These are phyloP conservation scores for Nematocida sp. DNA, from an alignment of 371 early-diverging fungal genomes.

Conservation along the genomic window DNA sequence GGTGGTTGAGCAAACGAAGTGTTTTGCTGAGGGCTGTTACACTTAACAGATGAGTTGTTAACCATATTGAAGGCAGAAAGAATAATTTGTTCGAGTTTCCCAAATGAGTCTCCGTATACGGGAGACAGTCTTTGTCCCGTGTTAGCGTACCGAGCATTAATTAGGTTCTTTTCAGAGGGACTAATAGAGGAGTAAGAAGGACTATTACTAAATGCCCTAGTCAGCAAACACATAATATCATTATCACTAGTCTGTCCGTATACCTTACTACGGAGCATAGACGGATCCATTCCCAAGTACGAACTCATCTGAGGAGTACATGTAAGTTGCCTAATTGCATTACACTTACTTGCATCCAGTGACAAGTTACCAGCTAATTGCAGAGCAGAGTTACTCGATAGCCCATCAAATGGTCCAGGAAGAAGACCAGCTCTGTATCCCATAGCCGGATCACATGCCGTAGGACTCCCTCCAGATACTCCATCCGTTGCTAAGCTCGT, in stretches of 20 bases:
- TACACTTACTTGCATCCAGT: neutral
- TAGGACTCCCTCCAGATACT: neutral
- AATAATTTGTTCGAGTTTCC: slow-evolving; percentile 20
- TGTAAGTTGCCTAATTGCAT: slow-evolving; percentile 28
- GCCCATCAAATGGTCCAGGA: slow-evolving; percentile 37
- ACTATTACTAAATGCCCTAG: neutral
- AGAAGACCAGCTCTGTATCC: slow-evolving; percentile 11
- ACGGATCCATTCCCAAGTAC: slow-evolving; percentile 30
- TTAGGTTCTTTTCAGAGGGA: slow-evolving; percentile 1
- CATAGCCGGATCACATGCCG: slow-evolving; percentile 34
- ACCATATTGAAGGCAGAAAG: slow-evolving; percentile 41
- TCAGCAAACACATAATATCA: slow-evolving; percentile 45
- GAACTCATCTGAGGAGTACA: slow-evolving; percentile 5
- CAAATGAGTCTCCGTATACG: slow-evolving; percentile 10
- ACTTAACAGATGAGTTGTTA: slow-evolving; percentile 41
- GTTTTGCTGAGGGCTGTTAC: neutral
- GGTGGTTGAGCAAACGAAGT: neutral
- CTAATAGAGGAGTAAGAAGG: neutral
- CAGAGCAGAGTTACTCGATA: neutral
- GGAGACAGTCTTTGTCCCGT: slow-evolving; percentile 20
- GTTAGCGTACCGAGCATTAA: slow-evolving; percentile 19
- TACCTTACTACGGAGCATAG: neutral
- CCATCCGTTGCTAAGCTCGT: slow-evolving; percentile 3
- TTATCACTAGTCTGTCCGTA: slow-evolving; percentile 24
- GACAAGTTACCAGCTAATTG: slow-evolving; percentile 31